phyloP scores from a whole-genome alignment of 129 eudicot species.

The Escallonia herrerae region DNA sequence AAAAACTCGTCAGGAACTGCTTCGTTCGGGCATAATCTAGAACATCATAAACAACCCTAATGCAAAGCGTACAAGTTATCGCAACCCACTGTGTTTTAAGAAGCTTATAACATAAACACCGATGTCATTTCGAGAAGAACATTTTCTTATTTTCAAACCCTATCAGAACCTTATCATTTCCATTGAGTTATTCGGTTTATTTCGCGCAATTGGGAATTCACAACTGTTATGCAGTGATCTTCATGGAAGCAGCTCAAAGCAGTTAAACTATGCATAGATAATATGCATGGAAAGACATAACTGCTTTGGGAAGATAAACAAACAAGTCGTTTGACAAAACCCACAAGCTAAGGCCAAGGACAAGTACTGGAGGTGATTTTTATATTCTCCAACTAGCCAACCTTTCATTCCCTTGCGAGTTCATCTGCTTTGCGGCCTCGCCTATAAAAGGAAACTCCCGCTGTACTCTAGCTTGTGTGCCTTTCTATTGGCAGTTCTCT shows the following conservation, averaged over 20 bases:
- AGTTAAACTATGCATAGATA: too few relatives aligned
- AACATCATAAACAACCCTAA: too few relatives aligned
- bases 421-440: neutral
- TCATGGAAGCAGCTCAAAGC: neutral
- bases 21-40: too few relatives aligned
- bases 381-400: neutral
- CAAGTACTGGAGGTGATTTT: neutral
- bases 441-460: slow-evolving; percentile 4
- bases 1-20: too few relatives aligned
- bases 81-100: too few relatives aligned
- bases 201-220: too few relatives aligned
- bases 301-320: slow-evolving; percentile 4
- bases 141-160: too few relatives aligned
- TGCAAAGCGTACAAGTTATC: too few relatives aligned
- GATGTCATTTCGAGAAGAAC: too few relatives aligned
- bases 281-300: neutral
- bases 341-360: slow-evolving; percentile 5
- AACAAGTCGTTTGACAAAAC: neutral
- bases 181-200: too few relatives aligned
- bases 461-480: neutral
- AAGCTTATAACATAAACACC: too few relatives aligned
- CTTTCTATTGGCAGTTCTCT: neutral
- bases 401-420: neutral
- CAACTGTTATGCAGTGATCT: neutral
- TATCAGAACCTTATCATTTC: too few relatives aligned